Conservation (phyloP, 2,329 filamentous ascomycete genomes). For the Ophiostoma sp. region DNA sequence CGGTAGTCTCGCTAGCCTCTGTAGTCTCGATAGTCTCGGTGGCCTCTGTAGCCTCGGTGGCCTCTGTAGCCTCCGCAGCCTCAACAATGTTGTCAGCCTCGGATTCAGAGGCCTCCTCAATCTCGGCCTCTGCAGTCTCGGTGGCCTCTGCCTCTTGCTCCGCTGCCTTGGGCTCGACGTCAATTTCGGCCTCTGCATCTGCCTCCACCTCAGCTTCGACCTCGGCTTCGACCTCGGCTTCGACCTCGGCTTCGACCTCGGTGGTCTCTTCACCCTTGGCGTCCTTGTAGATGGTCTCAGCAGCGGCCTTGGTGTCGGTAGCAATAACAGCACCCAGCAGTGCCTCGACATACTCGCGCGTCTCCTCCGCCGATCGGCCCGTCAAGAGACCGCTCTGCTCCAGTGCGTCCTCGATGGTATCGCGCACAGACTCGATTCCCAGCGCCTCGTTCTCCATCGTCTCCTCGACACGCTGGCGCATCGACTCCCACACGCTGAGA, state of each 20-base stretch:
- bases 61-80: background rate
- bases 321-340: constrained; percentile 46
- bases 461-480: constrained; percentile 51
- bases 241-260: constrained; percentile 25
- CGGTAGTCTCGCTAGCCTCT: too few relatives aligned
- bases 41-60: background rate
- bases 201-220: constrained; percentile 22
- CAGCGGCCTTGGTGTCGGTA: constrained; percentile 24
- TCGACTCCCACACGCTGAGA: constrained; percentile 46
- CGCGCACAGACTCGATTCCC: constrained; percentile 47
- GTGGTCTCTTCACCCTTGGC: constrained; percentile 9
- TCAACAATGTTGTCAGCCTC: background rate
- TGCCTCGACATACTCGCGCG: constrained; percentile 45
- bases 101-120: background rate
- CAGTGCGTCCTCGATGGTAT: constrained; percentile 52
- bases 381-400: constrained; percentile 50
- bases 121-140: background rate
- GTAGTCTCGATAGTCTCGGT: too few relatives aligned
- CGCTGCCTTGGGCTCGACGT: background rate
- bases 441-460: constrained; percentile 54
- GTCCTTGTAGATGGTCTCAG: constrained; percentile 26
- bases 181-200: background rate
- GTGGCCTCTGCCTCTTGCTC: background rate
- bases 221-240: constrained; percentile 20
- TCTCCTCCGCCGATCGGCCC: constrained; percentile 43